Base-by-base conservation (phyloP, 139 green algal species). In the Chara braunii region DNA sequence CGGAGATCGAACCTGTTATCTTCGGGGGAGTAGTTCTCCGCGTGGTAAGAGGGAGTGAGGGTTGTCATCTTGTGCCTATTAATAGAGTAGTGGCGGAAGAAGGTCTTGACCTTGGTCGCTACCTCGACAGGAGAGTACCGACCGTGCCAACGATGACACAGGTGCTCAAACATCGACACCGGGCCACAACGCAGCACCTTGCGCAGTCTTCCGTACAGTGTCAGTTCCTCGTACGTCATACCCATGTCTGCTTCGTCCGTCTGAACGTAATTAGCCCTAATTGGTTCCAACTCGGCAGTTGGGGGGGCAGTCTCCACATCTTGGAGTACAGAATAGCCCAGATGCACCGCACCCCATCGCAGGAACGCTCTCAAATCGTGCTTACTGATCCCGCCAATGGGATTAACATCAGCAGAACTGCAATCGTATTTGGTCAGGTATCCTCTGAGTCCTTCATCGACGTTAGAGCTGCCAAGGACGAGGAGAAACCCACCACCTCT, bases 61-160 rank as follows among this genome's bases (percentile, higher is more conserved):
- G 89, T 91, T 1, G 92, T 98, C 35, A 90, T 82, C 78, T 98
- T 98, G 80, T 98, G 92, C 32, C 92, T 79, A 75, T 97, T 97
- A 35, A 94, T 90, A 23, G 83, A 81, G 62, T 98, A 96, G 70
- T 78, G 91, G n/a, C 61, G 72, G 85, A 97, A 98, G 53, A 96
- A 98, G 51, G 84, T 60, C 78, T 98, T 95, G 9, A 96, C 90
- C 72, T 89, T 82, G 24, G 57, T 35, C 2, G 72, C 73, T 1
- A 83, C 42, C 58, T 79, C 45, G 3, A 44, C 28, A 3, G 57
- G 55, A 14, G 42, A n/a, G 2, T 61, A 43, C 24, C 32, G 22
- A 23, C 60, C 57, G 9, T 72, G 58, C 65, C 65, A 74, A 22
- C 60, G 24, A 22, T 74, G 65, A 37, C 65, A 74, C n/a, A 74